These are phyloP conservation scores for Isoetes taiwanensis DNA, from an alignment of 75 land plant genomes.

Conservation along the genomic window DNA sequence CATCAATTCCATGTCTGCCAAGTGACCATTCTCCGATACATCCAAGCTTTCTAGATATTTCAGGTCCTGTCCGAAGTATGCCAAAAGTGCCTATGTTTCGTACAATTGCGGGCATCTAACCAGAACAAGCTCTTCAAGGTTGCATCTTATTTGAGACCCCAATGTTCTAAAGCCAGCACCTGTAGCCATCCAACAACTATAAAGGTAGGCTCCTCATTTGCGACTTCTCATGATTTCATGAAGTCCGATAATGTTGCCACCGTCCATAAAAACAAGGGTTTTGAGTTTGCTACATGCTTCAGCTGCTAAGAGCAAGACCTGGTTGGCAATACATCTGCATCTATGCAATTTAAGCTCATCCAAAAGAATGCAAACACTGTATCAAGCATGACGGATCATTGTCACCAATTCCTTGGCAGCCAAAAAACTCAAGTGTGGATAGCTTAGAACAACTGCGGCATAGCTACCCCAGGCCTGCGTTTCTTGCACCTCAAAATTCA, in stretches of 20 bases:
- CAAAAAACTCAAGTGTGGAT: not conserved
- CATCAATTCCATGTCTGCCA: not conserved
- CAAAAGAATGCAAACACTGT: not conserved
- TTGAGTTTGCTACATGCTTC: not conserved
- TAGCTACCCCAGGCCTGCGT: not conserved
- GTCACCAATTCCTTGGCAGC: conserved; percentile 7
- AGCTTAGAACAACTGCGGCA: not conserved
- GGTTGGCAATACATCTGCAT: not conserved
- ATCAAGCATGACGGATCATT: not conserved
- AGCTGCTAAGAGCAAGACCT: not conserved
- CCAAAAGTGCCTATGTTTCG: not conserved
- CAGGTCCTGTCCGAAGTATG: conserved; percentile 3
- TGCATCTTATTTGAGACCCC: not conserved
- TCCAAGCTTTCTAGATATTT: not conserved
- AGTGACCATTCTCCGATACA: conserved; percentile 4
- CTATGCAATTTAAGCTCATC: not conserved
- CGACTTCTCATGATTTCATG: not conserved
- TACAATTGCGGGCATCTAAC: not conserved
- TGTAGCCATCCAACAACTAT: conserved; percentile 2
- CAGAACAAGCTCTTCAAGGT: conserved; percentile 6
- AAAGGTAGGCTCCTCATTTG: not conserved
- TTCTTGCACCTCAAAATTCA: not conserved
- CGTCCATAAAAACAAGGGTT: not conserved
- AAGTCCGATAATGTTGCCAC: not conserved
- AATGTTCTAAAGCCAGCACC: not conserved